Evolutionary conservation across 1,284 basidiomycete species (phyloP).

Genomic region (Prillingera fragicola): DNA sequence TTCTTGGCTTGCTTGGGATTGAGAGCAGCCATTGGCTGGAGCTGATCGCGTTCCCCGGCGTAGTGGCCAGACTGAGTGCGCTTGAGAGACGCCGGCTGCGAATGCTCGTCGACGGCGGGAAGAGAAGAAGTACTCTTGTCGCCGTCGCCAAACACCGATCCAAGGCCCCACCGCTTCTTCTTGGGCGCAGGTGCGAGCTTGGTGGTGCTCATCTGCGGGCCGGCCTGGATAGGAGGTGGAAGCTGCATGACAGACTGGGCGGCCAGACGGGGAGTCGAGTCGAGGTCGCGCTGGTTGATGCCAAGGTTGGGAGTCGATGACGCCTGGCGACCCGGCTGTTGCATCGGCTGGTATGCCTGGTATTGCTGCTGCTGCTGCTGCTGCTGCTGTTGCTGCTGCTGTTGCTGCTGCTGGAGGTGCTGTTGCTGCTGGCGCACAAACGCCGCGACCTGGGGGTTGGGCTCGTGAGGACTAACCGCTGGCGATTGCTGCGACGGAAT

Average conservation of each 20-base stretch:
- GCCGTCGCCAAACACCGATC: conserved; percentile 63
- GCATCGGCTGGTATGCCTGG: conserved; percentile 5
- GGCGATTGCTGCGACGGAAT: conserved; percentile 8
- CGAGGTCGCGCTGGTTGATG: neutral
- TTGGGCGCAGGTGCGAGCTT: conserved; percentile 31
- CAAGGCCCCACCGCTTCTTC: conserved; percentile 49
- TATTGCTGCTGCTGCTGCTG: conserved; percentile 16
- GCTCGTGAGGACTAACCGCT: neutral
- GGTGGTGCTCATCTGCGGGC: conserved; percentile 4
- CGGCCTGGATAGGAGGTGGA: neutral
- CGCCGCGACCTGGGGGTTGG: conserved; percentile 20
- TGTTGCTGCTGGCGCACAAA: conserved; percentile 29
- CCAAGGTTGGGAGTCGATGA: conserved; percentile 11
- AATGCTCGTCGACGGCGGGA: conserved; percentile 59
- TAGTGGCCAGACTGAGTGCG: conserved; percentile 72
- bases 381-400: neutral
- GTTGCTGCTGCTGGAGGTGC: conserved; percentile 17
- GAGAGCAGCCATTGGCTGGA: conserved; percentile 38
- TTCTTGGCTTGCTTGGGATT: conserved; percentile 86
- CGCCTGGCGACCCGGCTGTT: neutral
- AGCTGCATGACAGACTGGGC: conserved; percentile 4
- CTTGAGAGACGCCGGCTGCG: conserved; percentile 62
- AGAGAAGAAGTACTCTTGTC: conserved; percentile 58
- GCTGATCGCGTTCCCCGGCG: conserved; percentile 55
- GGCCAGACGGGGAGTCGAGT: neutral